Conservation (phyloP, 2,329 filamentous ascomycete genomes). For the Aspergillus fischeri region DNA sequence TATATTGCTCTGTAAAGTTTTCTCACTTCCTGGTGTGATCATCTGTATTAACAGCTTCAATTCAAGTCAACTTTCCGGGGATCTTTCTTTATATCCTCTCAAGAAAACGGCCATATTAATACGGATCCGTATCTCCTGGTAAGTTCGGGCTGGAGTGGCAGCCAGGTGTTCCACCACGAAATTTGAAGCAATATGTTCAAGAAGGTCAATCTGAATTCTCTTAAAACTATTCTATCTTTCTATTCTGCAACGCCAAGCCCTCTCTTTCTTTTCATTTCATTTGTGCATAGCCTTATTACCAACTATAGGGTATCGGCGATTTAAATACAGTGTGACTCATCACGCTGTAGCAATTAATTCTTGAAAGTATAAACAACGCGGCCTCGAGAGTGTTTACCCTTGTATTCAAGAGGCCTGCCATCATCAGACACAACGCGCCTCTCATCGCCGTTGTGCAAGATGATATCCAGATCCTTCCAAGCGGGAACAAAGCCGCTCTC, state of each 20-base stretch:
- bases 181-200: not conserved
- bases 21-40: conserved; percentile 12
- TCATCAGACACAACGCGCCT: conserved; percentile 36
- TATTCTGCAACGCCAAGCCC: not conserved
- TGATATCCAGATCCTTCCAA: conserved; percentile 49
- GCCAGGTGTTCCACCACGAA: not conserved
- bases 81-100: not conserved
- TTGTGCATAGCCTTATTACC: not conserved
- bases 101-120: not conserved
- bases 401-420: conserved; percentile 27
- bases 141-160: not conserved
- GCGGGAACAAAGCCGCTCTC: conserved; percentile 43
- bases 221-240: not conserved
- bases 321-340: not conserved
- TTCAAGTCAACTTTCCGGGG: not conserved
- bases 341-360: conserved; percentile 8
- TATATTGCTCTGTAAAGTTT: conserved; percentile 31
- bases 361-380: conserved; percentile 29
- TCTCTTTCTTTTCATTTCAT: not conserved
- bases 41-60: conserved; percentile 17
- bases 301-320: not conserved
- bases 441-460: conserved; percentile 50
- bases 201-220: not conserved
- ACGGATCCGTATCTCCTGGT: not conserved
- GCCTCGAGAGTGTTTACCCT: conserved; percentile 24